Evolutionary conservation across 805 yeast species (phyloP), one percentile per base, ranked within the genome.

Genomic region (Schwanniomyces sp.): DNA sequence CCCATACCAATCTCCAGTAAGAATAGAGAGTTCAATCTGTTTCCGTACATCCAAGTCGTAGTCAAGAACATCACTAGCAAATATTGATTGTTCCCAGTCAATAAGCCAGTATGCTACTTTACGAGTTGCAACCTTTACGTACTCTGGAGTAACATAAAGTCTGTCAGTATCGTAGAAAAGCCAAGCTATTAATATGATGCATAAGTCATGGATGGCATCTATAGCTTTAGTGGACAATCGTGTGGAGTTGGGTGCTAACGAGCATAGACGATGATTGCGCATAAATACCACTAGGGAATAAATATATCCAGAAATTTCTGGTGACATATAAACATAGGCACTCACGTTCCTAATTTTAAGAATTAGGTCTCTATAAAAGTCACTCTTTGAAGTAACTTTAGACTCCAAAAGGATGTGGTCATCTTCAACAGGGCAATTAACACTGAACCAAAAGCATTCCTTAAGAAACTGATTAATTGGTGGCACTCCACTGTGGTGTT

Each of bases 1-100:
- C 3, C 75, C 78, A 44, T 67, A 70, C 77, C 77, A 73, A 46
- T 69, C 76, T 2, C 75, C 78, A 1, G 71, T 63, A 11, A 73
- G 57, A 53, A 70, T 65, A 41, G 58, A 59, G 14, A 71, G 57
- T 39, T 67, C 67, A 8, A 63, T 34, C 25, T 59, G 48, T 18
- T 61, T 57, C 21, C 52, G 52, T 34, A 48, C 45, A n/a, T 57
- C 60, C 8, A 40, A 24, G 12, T 34, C 44, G 16, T 45, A 49
- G 4, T 28, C 49, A 21, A 24, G 32, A 4, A 45, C 48, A 11
- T 40, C 42, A 10, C 36, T 18, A 11, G 36, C 42, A 41, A 56
- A 66, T 7, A 50, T 34, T 10, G 41, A 24, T 26, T 61, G 53
- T 47, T 72, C 72, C 77, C 77, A 73, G 52, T 70, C 72, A 9